phyloP scores from a whole-genome alignment of 2,329 filamentous ascomycete species.

The Pseudogymnoascus sp. region DNA sequence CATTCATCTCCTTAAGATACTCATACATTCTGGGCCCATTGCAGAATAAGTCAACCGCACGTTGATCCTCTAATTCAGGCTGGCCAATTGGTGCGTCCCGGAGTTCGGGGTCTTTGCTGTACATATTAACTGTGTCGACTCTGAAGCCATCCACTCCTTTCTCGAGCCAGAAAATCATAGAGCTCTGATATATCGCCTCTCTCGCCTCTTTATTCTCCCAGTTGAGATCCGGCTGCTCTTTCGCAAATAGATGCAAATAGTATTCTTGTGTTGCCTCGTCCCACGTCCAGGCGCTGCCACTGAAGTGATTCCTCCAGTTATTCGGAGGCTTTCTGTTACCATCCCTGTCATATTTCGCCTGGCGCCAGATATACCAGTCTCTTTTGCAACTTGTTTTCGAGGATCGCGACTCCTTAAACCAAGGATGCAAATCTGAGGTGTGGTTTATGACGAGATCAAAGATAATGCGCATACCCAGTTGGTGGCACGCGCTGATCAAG shows the following conservation, averaged over 20 bases:
- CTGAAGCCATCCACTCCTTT: conserved; percentile 66
- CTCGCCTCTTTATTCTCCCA: conserved; percentile 67
- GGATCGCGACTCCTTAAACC: conserved; percentile 49
- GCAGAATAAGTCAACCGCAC: conserved; percentile 39
- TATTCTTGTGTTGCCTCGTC: conserved; percentile 67
- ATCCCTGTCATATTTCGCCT: conserved; percentile 26
- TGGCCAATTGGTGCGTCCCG: conserved; percentile 51
- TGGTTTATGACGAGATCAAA: conserved; percentile 70
- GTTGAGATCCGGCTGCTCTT: conserved; percentile 76
- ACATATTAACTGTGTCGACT: conserved; percentile 69
- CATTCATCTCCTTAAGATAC: conserved; percentile 58
- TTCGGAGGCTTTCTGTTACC: conserved; percentile 45
- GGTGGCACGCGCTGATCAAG: conserved; percentile 52
- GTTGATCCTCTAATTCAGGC: conserved; percentile 40
- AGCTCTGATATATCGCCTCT: conserved; percentile 59
- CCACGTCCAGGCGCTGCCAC: conserved; percentile 59
- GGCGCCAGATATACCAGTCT: conserved; percentile 60
- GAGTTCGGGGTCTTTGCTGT: conserved; percentile 54
- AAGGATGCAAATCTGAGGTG: conserved; percentile 43
- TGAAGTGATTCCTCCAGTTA: conserved; percentile 61
- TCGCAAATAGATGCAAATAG: conserved; percentile 68
- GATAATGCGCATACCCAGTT: conserved; percentile 56
- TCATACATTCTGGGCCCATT: conserved; percentile 65
- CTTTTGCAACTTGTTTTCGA: conserved; percentile 42
- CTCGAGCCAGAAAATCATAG: conserved; percentile 74